Conservation (phyloP, 2,329 filamentous ascomycete species). For the Phoma sp. region DNA sequence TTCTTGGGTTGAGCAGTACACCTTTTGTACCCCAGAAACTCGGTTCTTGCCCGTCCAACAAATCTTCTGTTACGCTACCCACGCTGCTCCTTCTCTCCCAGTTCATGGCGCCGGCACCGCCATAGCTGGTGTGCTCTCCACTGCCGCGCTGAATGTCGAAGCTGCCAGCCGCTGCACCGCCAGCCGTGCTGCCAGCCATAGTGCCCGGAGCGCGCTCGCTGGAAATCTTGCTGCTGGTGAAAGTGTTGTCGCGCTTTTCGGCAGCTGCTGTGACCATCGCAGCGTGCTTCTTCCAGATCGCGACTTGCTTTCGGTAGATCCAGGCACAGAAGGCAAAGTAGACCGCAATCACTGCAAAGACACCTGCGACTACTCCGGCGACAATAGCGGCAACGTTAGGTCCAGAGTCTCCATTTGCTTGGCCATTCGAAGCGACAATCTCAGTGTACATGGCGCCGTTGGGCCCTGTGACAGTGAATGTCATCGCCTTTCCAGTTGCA, state of each 20-base stretch:
- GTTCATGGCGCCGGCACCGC: constrained; percentile 33
- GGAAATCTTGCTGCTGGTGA: constrained; percentile 35
- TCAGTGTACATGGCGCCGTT: constrained; percentile 52
- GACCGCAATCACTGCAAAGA: constrained; percentile 66
- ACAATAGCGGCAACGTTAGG: constrained; percentile 64
- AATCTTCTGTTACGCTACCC: constrained; percentile 62
- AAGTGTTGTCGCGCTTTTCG: constrained; percentile 48
- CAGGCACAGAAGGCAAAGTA: constrained; percentile 77
- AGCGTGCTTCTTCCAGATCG: constrained; percentile 74
- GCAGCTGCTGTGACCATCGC: constrained; percentile 66
- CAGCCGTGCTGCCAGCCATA: constrained; percentile 23
- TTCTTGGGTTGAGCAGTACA: constrained; percentile 71
- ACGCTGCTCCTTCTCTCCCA: constrained; percentile 50
- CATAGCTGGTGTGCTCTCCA: constrained; percentile 25
- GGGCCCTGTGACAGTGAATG: constrained; percentile 67
- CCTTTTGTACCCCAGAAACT: constrained; percentile 69
- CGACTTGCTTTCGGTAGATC: constrained; percentile 75
- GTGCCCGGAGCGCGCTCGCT: constrained; percentile 32
- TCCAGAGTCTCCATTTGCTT: constrained; percentile 34
- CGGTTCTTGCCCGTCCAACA: constrained; percentile 70
- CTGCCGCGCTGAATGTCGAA: constrained; percentile 28
- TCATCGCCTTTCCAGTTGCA: constrained; percentile 72
- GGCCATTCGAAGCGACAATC: constrained; percentile 40
- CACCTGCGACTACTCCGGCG: constrained; percentile 69
- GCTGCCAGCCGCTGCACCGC: constrained; percentile 27